These are phyloP conservation scores for Spencermartinsiella ligniputridi DNA, from an alignment of 1,139 yeast genomes.

Conservation along the genomic window DNA sequence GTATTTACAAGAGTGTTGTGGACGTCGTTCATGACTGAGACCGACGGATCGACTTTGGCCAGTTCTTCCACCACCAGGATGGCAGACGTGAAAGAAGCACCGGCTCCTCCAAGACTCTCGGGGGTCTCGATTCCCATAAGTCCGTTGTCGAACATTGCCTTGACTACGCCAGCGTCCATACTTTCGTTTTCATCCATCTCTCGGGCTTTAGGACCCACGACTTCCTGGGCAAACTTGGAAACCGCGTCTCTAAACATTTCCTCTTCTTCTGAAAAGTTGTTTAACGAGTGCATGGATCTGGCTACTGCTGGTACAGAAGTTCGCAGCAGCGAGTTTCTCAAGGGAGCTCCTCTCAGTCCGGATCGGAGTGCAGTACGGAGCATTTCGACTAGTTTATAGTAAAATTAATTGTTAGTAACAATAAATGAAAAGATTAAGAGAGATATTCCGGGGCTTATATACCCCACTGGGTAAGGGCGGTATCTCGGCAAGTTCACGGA, in stretches of 20 bases:
- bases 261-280: constrained; percentile 38
- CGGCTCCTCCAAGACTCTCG: constrained; percentile 43
- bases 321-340: background rate
- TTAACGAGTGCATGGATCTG: constrained; percentile 16
- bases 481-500: background rate
- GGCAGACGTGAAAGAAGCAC: constrained; percentile 43
- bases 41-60: constrained; percentile 43
- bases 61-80: constrained; percentile 43
- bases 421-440: background rate
- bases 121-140: constrained; percentile 45
- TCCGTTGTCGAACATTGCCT: constrained; percentile 39
- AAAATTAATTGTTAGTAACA: no score
- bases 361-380: background rate
- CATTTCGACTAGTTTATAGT: background rate
- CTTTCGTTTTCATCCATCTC: constrained; percentile 42
- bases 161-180: constrained; percentile 37
- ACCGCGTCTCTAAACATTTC: constrained; percentile 39
- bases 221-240: constrained; percentile 38
- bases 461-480: constrained; percentile 1
- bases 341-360: background rate
- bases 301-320: constrained; percentile 3
- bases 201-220: constrained; percentile 38
- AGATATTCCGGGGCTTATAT: background rate
- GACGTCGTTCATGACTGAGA: constrained; percentile 42
- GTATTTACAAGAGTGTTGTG: constrained; percentile 44